Percentiles rank a stretch among this genome's conserved stretches.
phyloP scores from a whole-genome alignment of 2,329 filamentous ascomycete genomes.

The Diaporthe nobilis region DNA sequence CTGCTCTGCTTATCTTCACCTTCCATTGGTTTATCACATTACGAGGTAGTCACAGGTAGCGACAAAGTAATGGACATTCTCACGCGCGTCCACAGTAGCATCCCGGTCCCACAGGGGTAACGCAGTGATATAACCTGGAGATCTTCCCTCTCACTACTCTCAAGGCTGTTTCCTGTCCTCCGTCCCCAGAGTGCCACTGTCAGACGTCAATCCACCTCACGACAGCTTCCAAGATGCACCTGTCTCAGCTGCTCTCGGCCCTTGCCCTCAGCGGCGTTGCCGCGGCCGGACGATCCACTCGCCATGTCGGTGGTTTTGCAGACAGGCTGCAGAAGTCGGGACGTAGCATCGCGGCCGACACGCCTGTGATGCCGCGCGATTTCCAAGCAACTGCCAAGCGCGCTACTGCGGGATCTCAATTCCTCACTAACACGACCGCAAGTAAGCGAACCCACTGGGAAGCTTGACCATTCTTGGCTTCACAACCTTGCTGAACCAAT shows the following conservation, averaged over 20 bases:
- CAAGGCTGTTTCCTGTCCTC: not conserved
- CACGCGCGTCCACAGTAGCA: not conserved
- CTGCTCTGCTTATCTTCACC: conserved; percentile 13
- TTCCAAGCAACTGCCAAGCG: conserved; percentile 36
- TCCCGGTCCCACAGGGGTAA: conserved; percentile 16
- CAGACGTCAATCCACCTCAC: conserved; percentile 5
- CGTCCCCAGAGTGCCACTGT: conserved; percentile 7
- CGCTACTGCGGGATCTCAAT: conserved; percentile 34
- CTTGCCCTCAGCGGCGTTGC: conserved; percentile 36
- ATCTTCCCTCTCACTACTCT: not conserved
- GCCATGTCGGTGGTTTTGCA: conserved; percentile 40
- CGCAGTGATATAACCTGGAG: conserved; percentile 6
- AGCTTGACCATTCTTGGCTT: not conserved
- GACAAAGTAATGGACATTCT: not conserved
- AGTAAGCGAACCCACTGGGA: conserved; percentile 29
- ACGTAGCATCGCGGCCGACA: conserved; percentile 6
- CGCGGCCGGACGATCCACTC: conserved; percentile 35
- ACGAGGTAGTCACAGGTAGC: conserved; percentile 5
- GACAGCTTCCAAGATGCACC: conserved; percentile 32
- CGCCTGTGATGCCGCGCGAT: conserved; percentile 22
- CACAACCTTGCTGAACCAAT: conserved; percentile 8
- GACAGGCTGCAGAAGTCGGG: conserved; percentile 32
- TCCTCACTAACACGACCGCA: conserved; percentile 41
- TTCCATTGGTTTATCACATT: conserved; percentile 14
- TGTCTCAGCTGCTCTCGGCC: conserved; percentile 31